A percentile compares a stretch with the other conserved stretches of the same genome.
Conservation (phyloP, 305 asterid species). For the Rubia balearica region DNA sequence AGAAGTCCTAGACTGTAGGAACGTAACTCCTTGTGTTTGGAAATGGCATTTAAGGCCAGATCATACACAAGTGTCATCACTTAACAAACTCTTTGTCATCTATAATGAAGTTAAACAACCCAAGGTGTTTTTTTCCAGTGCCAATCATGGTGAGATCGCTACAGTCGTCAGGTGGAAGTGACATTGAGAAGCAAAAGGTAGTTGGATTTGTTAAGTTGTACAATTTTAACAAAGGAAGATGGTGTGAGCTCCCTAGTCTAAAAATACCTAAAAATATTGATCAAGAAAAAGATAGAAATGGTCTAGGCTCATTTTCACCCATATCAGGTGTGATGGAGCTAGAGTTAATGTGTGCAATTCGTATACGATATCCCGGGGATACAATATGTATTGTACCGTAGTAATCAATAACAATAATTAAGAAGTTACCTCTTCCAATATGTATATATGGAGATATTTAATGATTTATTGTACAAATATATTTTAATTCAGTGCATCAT, state of each 20-base stretch:
- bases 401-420: too few species aligned
- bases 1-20: constrained; percentile 72
- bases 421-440: too few species aligned
- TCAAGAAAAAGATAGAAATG: too few species aligned
- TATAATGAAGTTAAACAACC: constrained; percentile 43
- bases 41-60: constrained; percentile 41
- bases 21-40: constrained; percentile 76
- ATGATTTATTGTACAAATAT: too few species aligned
- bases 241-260: constrained; percentile 57
- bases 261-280: constrained; percentile 47
- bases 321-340: too few species aligned
- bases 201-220: constrained; percentile 59
- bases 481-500: too few species aligned
- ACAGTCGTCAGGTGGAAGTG: constrained; percentile 73
- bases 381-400: too few species aligned
- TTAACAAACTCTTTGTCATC: constrained; percentile 58
- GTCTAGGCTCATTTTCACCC: too few species aligned
- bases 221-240: constrained; percentile 35
- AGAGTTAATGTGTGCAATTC: too few species aligned
- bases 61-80: constrained; percentile 47
- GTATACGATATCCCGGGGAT: too few species aligned
- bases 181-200: constrained; percentile 30
- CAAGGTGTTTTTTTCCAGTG: constrained; percentile 70
- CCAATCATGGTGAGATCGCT: constrained; percentile 58
- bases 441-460: too few species aligned